phyloP scores from a whole-genome alignment of 116 monocot species.

The Papilionanthe hybrid region DNA sequence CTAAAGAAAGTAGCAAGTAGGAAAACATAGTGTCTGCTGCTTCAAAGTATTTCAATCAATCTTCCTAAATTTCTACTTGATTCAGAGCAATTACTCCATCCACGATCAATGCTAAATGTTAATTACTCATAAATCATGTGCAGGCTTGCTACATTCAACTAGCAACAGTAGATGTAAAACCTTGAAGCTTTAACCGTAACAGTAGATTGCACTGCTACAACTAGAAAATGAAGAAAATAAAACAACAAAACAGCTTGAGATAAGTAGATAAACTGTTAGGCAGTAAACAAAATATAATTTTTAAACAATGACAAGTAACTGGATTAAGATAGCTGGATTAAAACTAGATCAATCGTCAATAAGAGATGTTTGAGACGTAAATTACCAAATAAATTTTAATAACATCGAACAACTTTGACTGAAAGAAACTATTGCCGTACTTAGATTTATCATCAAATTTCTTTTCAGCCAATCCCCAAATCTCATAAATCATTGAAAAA shows the following conservation, averaged over 20 bases:
- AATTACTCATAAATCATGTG: not conserved
- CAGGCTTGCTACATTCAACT: not conserved
- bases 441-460: constrained; percentile 9
- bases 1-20: not conserved
- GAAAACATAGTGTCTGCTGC: not conserved
- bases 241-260: not conserved
- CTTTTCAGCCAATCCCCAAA: constrained; percentile 55
- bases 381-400: constrained; percentile 71
- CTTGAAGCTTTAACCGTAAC: not conserved
- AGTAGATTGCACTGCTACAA: not conserved
- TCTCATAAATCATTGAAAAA: constrained; percentile 19
- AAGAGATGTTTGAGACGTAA: not conserved
- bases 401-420: constrained; percentile 67
- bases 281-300: not conserved
- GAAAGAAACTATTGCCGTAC: constrained; percentile 43
- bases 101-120: not conserved
- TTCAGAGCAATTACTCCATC: not conserved
- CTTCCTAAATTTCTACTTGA: not conserved
- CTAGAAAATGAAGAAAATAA: not conserved
- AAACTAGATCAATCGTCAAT: not conserved
- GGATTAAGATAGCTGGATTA: not conserved
- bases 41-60: not conserved
- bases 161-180: not conserved
- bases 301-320: not conserved
- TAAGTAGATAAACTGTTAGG: not conserved